Percentiles rank a stretch among this genome's conserved stretches.
These are phyloP conservation scores for Penicillium daleae DNA, from an alignment of 495 filamentous ascomycete genomes.

Conservation along the genomic window DNA sequence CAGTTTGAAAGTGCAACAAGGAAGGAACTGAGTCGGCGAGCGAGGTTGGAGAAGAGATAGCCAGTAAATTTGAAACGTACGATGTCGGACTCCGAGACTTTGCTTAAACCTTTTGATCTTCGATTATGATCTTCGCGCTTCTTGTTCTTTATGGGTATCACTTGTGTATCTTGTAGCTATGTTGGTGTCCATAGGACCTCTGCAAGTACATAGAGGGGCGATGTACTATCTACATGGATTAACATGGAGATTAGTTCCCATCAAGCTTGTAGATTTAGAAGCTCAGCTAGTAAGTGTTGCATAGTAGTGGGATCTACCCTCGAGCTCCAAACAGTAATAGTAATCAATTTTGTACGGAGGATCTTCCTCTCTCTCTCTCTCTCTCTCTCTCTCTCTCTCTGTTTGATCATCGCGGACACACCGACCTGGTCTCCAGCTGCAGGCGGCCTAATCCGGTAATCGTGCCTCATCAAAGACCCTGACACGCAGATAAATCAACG, in stretches of 20 bases:
- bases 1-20: neutral
- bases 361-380: neutral
- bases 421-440: slow-evolving; percentile 20
- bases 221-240: neutral
- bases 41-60: slow-evolving; percentile 5
- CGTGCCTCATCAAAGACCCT: slow-evolving; percentile 18
- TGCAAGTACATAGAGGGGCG: neutral
- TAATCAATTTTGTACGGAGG: neutral
- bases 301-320: neutral
- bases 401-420: slow-evolving; percentile 12
- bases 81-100: slow-evolving; percentile 12
- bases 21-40: neutral
- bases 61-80: slow-evolving; percentile 1
- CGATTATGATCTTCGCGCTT: neutral
- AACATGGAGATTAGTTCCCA: neutral
- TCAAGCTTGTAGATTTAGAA: no score
- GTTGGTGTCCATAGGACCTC: neutral
- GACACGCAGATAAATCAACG: slow-evolving; percentile 23
- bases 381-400: neutral
- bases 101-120: neutral
- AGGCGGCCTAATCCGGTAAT: slow-evolving; percentile 32
- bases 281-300: neutral
- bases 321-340: neutral
- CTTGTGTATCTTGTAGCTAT: neutral
- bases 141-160: neutral